Evolutionary conservation across 2,329 filamentous ascomycete genomes (phyloP).

Genomic region (Tolypocladium tropicale): DNA sequence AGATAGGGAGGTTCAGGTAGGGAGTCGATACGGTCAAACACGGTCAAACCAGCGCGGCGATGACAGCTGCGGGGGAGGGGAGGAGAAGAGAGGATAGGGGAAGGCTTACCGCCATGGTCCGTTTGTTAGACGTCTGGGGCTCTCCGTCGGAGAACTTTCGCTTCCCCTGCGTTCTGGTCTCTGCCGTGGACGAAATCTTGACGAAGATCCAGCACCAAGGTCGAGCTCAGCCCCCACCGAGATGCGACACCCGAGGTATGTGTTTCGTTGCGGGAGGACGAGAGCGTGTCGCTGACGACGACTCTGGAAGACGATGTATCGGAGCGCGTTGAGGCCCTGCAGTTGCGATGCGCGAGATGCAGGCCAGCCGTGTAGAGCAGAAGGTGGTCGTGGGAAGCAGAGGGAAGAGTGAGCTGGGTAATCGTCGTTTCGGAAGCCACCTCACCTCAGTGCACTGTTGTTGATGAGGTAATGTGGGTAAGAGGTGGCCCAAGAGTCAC

Average conservation of each 20-base stretch:
- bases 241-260: background rate
- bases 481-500: background rate
- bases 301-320: background rate
- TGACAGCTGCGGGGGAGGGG: too few relatives aligned
- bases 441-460: too few relatives aligned
- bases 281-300: background rate
- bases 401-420: background rate
- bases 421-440: background rate
- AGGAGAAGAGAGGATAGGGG: background rate
- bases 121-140: conserved; percentile 44
- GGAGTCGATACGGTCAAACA: background rate
- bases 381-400: background rate
- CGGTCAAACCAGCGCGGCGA: background rate
- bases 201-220: conserved; percentile 21
- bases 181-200: conserved; percentile 23
- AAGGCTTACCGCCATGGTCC: conserved; percentile 49
- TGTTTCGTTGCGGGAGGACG: background rate
- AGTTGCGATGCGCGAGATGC: background rate
- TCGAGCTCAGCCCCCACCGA: conserved; percentile 13
- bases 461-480: background rate
- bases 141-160: conserved; percentile 56
- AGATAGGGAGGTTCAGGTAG: background rate
- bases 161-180: conserved; percentile 50
- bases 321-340: background rate
- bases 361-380: background rate